Evolutionary conservation across 1,284 basidiomycete species (phyloP).

Genomic region (Apiotrichum laibachii): DNA sequence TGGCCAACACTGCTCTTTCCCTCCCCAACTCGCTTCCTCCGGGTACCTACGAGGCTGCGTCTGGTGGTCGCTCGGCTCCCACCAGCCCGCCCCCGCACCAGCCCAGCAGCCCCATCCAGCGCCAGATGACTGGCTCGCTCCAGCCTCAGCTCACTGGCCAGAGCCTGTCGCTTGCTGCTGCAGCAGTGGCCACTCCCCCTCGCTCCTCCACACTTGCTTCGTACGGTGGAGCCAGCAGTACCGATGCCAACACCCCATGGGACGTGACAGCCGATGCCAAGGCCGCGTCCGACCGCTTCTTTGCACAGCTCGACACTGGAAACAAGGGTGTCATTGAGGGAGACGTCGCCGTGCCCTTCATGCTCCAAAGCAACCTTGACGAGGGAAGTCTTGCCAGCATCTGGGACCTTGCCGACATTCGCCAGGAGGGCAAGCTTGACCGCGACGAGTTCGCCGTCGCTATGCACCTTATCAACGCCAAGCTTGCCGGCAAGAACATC

Average conservation of each 20-base stretch:
- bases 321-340: constrained; percentile 83
- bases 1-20: constrained; percentile 72
- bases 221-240: background rate
- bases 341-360: constrained; percentile 91
- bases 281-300: constrained; percentile 73
- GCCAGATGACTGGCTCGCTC: constrained; percentile 55
- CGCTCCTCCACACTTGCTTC: constrained; percentile 19
- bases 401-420: constrained; percentile 94
- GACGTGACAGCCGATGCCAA: constrained; percentile 83
- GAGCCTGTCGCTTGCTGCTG: constrained; percentile 9
- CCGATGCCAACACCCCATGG: constrained; percentile 59
- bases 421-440: constrained; percentile 81
- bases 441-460: constrained; percentile 95
- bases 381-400: constrained; percentile 82
- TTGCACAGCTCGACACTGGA: constrained; percentile 74
- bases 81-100: constrained; percentile 38
- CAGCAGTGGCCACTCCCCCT: constrained; percentile 15
- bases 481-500: constrained; percentile 76
- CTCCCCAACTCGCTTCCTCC: constrained; percentile 81
- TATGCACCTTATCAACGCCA: constrained; percentile 88
- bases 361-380: constrained; percentile 85
- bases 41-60: constrained; percentile 83
- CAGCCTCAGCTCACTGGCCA: constrained; percentile 56
- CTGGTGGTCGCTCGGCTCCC: constrained; percentile 53
- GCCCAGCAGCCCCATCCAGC: constrained; percentile 26